Percentiles rank a stretch among this genome's conserved stretches.
Conservation (phyloP, 345 rosid species). For the Salix koriyanagi region DNA sequence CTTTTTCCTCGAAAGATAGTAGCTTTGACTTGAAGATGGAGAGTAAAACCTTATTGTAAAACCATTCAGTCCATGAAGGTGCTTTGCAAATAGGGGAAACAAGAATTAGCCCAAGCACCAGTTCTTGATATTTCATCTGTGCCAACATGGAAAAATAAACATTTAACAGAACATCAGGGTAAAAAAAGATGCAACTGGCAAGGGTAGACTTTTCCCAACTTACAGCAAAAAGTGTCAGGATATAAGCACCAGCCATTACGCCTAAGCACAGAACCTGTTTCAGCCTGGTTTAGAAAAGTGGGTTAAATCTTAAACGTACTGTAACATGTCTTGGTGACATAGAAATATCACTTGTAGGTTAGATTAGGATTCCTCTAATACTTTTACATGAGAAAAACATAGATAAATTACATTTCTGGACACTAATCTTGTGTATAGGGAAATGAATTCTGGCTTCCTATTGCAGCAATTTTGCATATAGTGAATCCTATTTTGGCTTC, state of each 20-base stretch:
- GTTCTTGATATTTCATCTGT: constrained; percentile 52
- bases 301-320: neutral
- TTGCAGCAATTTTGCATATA: too few relatives aligned
- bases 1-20: neutral
- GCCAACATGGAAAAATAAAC: constrained; percentile 18
- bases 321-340: neutral
- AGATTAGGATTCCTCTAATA: too few relatives aligned
- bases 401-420: too few relatives aligned
- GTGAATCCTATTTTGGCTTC: too few relatives aligned
- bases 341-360: too few relatives aligned
- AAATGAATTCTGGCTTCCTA: too few relatives aligned
- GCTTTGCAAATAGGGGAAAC: constrained; percentile 66
- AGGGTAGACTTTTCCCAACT: constrained; percentile 16
- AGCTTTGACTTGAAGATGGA: neutral
- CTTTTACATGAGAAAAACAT: too few relatives aligned
- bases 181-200: neutral
- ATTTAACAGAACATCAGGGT: neutral
- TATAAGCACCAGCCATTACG: constrained; percentile 63
- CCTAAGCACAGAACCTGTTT: constrained; percentile 55
- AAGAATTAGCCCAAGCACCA: constrained; percentile 57
- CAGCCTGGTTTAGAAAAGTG: constrained; percentile 34
- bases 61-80: constrained; percentile 70
- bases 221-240: constrained; percentile 62
- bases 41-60: constrained; percentile 53
- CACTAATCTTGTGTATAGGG: too few relatives aligned